Base-by-base conservation (phyloP, 371 early-diverging fungal genomes). In the Actinomortierella ambigua region DNA sequence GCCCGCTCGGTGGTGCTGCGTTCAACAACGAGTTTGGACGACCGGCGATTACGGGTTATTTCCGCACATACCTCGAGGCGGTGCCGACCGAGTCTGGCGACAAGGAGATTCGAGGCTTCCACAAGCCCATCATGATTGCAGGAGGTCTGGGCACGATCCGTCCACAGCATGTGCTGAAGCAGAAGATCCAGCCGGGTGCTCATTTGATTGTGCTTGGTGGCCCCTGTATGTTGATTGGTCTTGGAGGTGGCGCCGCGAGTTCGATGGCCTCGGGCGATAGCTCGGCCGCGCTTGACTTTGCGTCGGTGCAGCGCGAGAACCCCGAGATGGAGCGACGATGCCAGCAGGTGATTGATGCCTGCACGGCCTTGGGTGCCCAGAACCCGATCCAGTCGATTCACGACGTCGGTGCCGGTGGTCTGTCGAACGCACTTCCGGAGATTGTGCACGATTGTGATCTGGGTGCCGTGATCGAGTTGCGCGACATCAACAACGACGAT, bases 11-110 rank as follows among this genome's bases (percentile, higher is more conserved):
- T 75, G 95, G 95, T 39, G 97, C 97, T 39, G 95, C 97, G 13
- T 98, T 96, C 85, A 96, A 95, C 83, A 97, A 98, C 76, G 98
- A 98, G 80, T 98, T 97, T 68, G 98, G 98, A 51, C 87, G 98
- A 34, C 98, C 98, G n/a, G 90, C 88, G 27, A 80, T 98, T 50
- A 85, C 91, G 26, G 98, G 98, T 49, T 98, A 93, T 79, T 98
- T 98, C 89, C 92, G 98, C 78, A 97, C 98, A 0, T 95, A 90
- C 80, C 85, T 91, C 51, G 90, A 93, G 80, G 68, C 87, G 6
- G 85, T 89, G 0, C 85, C 87, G 22, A 66, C 73, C 5, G 77
- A 78, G 39, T 82, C 84, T 53, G 80, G 73, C 34, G 79, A 76
- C 18, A 59, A 61, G 42, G 91, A 90, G 69, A 67, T 92, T 48